A percentile compares a stretch with the other conserved stretches of the same genome.
Conservation (phyloP, 2,329 filamentous ascomycete species). For the Diplodia mutila region DNA sequence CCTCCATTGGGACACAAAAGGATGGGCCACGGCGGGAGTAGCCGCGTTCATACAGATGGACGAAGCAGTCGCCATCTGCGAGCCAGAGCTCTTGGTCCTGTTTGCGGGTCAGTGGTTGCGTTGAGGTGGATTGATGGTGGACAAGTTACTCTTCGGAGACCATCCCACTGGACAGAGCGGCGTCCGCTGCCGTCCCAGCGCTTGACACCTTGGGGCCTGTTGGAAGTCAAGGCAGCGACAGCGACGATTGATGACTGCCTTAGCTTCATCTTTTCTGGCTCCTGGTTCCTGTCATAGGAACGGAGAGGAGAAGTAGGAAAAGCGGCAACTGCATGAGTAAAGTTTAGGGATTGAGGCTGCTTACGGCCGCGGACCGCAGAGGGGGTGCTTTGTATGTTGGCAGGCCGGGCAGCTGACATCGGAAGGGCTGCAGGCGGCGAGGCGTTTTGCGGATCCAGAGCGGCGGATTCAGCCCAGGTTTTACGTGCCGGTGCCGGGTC, state of each 20-base stretch:
- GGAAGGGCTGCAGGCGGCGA: conserved; percentile 1
- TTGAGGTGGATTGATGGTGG: conserved; percentile 8
- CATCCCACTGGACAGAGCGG: conserved; percentile 47
- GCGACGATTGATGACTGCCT: conserved; percentile 17
- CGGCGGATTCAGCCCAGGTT: too few relatives aligned
- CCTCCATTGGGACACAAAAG: conserved; percentile 65
- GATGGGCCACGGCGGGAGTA: conserved; percentile 68
- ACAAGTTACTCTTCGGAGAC: conserved; percentile 48
- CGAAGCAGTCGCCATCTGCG: conserved; percentile 67
- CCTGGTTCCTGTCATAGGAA: background rate
- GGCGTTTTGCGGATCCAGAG: background rate
- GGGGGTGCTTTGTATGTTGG: conserved; percentile 8
- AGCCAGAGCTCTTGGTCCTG: conserved; percentile 76
- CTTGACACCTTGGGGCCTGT: conserved; percentile 33
- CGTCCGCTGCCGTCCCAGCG: conserved; percentile 45
- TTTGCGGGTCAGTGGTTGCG: background rate
- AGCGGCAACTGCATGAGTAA: background rate
- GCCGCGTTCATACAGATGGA: conserved; percentile 70
- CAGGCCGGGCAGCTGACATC: background rate
- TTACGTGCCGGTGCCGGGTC: background rate
- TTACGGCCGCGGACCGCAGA: conserved; percentile 1
- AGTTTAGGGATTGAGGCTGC: conserved; percentile 6
- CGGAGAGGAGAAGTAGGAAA: background rate
- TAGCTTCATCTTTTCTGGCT: conserved; percentile 12
- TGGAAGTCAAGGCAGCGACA: background rate